Evolutionary conservation across 345 rosid species (phyloP).

Genomic region (Aquilaria yunnanensis): DNA sequence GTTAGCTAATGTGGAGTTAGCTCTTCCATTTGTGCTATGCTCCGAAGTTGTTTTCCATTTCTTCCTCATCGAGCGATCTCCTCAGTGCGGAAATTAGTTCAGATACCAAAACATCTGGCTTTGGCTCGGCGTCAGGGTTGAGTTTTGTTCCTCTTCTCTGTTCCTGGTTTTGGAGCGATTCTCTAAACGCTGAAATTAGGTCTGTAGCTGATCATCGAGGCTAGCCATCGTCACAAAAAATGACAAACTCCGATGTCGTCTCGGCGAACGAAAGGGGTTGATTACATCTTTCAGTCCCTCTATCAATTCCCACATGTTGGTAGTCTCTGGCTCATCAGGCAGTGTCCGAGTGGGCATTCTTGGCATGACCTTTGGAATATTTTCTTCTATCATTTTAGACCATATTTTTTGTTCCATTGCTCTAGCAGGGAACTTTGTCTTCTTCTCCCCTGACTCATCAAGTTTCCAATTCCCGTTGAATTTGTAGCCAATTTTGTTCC

Average conservation of each 20-base stretch:
- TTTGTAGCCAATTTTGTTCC: no score
- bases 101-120: conserved; percentile 42
- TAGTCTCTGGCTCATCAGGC: conserved; percentile 93
- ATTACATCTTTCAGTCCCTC: conserved; percentile 77
- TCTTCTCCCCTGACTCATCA: conserved; percentile 14
- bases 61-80: conserved; percentile 31
- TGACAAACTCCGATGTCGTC: conserved; percentile 50
- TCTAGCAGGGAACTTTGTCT: conserved; percentile 31
- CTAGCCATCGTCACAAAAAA: conserved; percentile 36
- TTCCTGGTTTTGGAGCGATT: conserved; percentile 26
- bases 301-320: conserved; percentile 92
- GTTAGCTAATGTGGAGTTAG: no score
- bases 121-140: background rate
- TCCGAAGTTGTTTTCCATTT: no score
- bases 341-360: conserved; percentile 70
- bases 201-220: conserved; percentile 7
- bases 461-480: conserved; percentile 6
- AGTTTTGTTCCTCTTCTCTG: conserved; percentile 23
- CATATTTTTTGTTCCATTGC: conserved; percentile 77
- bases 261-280: conserved; percentile 12
- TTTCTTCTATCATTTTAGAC: conserved; percentile 77
- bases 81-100: conserved; percentile 54
- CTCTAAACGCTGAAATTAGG: conserved; percentile 21
- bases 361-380: conserved; percentile 56
- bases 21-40: no score